A percentile compares a stretch with the other conserved stretches of the same genome.
phyloP scores from a whole-genome alignment of 306 rosid genomes.

The Quercus ilex region DNA sequence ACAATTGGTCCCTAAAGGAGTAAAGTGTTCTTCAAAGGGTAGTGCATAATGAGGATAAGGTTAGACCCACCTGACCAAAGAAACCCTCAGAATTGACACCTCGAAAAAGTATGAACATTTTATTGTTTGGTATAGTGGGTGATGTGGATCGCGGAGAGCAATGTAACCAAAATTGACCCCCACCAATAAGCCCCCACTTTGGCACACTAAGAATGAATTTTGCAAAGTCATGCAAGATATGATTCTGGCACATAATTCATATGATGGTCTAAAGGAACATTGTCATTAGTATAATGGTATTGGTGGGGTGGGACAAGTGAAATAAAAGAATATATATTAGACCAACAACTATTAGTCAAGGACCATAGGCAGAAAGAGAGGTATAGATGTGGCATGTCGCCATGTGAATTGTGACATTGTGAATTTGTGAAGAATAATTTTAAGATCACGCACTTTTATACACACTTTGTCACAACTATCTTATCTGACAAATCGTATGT shows the following conservation, averaged over 20 bases:
- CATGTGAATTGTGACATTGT: slow-evolving; percentile 18
- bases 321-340: not conserved
- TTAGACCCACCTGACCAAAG: slow-evolving; percentile 12
- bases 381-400: slow-evolving; percentile 18
- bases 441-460: not conserved
- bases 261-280: not conserved
- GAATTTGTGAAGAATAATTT: not conserved
- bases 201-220: slow-evolving; percentile 1
- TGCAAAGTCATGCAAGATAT: slow-evolving; percentile 13
- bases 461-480: too few relatives aligned
- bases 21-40: not conserved
- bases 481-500: rapidly evolving
- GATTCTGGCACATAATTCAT: slow-evolving; percentile 14
- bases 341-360: slow-evolving; percentile 6
- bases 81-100: slow-evolving; percentile 28
- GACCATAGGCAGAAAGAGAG: slow-evolving; percentile 6
- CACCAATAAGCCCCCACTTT: slow-evolving; percentile 15
- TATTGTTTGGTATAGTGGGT: slow-evolving; percentile 33
- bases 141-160: slow-evolving; percentile 34
- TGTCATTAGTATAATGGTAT: slow-evolving; percentile 7
- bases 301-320: slow-evolving; percentile 12
- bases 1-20: not conserved
- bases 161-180: not conserved
- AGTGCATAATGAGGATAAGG: slow-evolving; percentile 29
- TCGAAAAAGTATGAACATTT: slow-evolving; percentile 9